Base-by-base conservation (phyloP, 1,284 basidiomycete species). In the Fistulinella staudtii region DNA sequence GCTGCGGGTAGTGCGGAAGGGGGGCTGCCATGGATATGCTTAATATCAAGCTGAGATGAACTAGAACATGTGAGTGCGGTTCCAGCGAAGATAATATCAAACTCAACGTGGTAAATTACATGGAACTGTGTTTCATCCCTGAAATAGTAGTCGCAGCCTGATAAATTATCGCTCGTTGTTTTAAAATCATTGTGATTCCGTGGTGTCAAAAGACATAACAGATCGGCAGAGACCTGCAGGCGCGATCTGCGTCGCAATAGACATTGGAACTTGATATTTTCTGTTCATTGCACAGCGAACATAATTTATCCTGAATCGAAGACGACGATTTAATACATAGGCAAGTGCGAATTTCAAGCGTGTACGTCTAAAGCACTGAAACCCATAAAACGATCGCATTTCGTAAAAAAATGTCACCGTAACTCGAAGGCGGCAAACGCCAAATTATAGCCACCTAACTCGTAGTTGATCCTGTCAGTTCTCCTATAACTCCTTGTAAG, bases 381-480 rank as follows among this genome's bases (percentile, higher is more conserved):
- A 62, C 50, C 50, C 37, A 41, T 47, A 40, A 38, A n/a, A 41
- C 51, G 18, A 47, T 36, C 47, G 30, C 45, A 36, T 35, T 47
- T 45, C 34, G 48, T 24, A 34, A 33, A 43, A 49, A 39, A 34
- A 37, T 43, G 45, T 71, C 56, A 68, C 50, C 64, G 60, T 47
- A 71, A 53, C 63, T 93, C 89, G 66, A 93, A 94, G 65, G 85
- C 93, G 27, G 89, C 88, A 65, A 93, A 98, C 28, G 93, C 89
- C 51, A 98, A 75, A 66, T 95, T 91, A 66, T 98, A 99, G 41
- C 89, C 91, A 41, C 90, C 90, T 64, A 98, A 94, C 67, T 96
- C 93, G 73, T 99, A 99, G 62, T 95, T 90, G 66, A 99, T 99
- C 65, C 96, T 89, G 71, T 98, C 95, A 45, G 89, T 95, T 53